These are phyloP conservation scores for Monosporascus sp. DNA, from an alignment of 2,329 filamentous ascomycete species.

Conservation along the genomic window DNA sequence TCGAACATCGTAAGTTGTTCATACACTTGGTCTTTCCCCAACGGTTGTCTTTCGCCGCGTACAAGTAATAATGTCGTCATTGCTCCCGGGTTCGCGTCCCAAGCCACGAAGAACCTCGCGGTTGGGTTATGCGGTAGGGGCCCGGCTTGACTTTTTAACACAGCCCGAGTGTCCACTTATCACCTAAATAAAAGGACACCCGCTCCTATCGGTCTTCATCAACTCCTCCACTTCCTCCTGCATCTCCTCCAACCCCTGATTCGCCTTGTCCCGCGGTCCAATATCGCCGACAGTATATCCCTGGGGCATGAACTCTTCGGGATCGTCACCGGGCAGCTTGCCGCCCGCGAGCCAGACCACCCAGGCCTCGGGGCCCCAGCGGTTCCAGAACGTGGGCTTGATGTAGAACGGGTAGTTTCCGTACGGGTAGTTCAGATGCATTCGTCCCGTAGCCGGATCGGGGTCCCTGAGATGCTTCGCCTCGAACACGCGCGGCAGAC, in stretches of 20 bases:
- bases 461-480: constrained; percentile 38
- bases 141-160: too few species aligned
- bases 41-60: too few species aligned
- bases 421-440: constrained; percentile 43
- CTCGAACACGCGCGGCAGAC: constrained; percentile 49
- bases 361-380: constrained; percentile 55
- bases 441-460: constrained; percentile 48
- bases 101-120: too few species aligned
- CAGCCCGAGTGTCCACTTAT: too few species aligned
- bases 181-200: constrained; percentile 22
- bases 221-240: constrained; percentile 33
- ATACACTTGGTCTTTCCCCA: too few species aligned
- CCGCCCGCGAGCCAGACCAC: constrained; percentile 38
- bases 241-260: constrained; percentile 46
- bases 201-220: constrained; percentile 21
- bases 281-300: constrained; percentile 55
- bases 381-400: constrained; percentile 52
- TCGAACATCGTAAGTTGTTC: too few species aligned
- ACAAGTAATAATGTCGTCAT: too few species aligned
- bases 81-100: too few species aligned
- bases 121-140: too few species aligned
- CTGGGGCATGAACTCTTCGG: constrained; percentile 35
- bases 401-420: constrained; percentile 63
- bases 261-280: constrained; percentile 52
- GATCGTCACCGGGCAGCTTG: constrained; percentile 39